These are phyloP conservation scores for Coleophoma crateriformis DNA, from an alignment of 2,329 filamentous ascomycete genomes.

Conservation along the genomic window DNA sequence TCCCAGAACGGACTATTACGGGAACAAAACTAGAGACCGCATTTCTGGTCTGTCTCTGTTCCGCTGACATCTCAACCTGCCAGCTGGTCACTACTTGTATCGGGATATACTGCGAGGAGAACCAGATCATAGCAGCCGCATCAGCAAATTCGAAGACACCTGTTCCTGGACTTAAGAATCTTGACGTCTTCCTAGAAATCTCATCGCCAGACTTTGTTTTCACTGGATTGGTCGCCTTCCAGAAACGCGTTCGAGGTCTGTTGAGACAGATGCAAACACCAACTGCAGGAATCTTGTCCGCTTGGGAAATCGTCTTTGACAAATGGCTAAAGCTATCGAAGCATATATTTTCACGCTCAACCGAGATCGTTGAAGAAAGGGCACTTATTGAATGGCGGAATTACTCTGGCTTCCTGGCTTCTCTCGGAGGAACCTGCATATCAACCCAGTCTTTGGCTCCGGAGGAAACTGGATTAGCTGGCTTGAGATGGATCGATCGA, in stretches of 20 bases:
- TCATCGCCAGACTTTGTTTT: conserved; percentile 59
- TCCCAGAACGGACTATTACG: conserved; percentile 46
- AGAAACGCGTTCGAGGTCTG: conserved; percentile 57
- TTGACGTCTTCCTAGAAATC: conserved; percentile 55
- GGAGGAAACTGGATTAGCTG: conserved; percentile 52
- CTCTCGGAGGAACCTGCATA: conserved; percentile 60
- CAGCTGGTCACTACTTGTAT: conserved; percentile 59
- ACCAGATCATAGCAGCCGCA: conserved; percentile 45
- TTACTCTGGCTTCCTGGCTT: conserved; percentile 62
- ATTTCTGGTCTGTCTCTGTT: conserved; percentile 59
- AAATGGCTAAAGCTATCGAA: conserved; percentile 60
- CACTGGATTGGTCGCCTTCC: conserved; percentile 64
- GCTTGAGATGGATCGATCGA: conserved; percentile 55
- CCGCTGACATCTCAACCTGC: conserved; percentile 59
- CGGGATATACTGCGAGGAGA: conserved; percentile 57
- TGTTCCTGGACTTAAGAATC: conserved; percentile 52
- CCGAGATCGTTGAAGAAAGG: conserved; percentile 48
- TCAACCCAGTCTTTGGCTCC: conserved; percentile 47
- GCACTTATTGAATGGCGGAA: conserved; percentile 62
- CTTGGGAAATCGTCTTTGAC: conserved; percentile 62
- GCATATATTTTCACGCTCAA: conserved; percentile 48
- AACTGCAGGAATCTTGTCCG: conserved; percentile 59
- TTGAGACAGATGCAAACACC: conserved; percentile 56
- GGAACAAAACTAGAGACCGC: conserved; percentile 55
- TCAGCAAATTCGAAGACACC: conserved; percentile 44